phyloP scores from a whole-genome alignment of 805 yeast genomes.

The Kuraishia ogatae region DNA sequence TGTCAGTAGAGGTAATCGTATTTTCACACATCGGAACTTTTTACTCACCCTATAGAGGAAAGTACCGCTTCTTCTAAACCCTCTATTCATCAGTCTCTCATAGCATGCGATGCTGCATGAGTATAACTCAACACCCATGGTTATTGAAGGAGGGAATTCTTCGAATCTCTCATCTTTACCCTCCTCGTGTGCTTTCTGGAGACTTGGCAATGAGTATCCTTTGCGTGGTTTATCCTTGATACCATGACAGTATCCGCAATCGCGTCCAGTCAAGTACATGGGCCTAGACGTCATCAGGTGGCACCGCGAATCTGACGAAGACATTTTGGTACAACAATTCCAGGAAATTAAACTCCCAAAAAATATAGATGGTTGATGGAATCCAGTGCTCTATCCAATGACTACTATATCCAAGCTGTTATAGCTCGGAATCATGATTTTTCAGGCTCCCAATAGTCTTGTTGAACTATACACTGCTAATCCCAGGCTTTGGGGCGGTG shows the following conservation, averaged over 20 bases:
- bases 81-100: slow-evolving; percentile 58
- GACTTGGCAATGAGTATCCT: slow-evolving; percentile 29
- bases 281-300: background rate
- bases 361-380: too few relatives aligned
- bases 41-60: slow-evolving; percentile 39
- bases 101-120: slow-evolving; percentile 45
- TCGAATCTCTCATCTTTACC: background rate
- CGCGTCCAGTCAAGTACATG: slow-evolving; percentile 16
- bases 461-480: too few relatives aligned
- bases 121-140: slow-evolving; percentile 31
- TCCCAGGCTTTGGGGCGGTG: too few relatives aligned
- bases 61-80: slow-evolving; percentile 73
- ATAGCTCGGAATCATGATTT: too few relatives aligned
- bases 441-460: too few relatives aligned
- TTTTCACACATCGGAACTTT: background rate
- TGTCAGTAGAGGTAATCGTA: background rate
- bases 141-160: slow-evolving; percentile 11
- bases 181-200: background rate
- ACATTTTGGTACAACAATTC: background rate
- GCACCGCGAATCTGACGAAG: background rate
- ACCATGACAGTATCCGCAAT: slow-evolving; percentile 74
- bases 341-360: background rate
- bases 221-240: slow-evolving; percentile 20
- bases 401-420: too few relatives aligned
- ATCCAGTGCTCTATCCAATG: too few relatives aligned